Evolutionary conservation across 805 yeast genomes (phyloP).

Genomic region (Wickerhamomyces chaumierensis): DNA sequence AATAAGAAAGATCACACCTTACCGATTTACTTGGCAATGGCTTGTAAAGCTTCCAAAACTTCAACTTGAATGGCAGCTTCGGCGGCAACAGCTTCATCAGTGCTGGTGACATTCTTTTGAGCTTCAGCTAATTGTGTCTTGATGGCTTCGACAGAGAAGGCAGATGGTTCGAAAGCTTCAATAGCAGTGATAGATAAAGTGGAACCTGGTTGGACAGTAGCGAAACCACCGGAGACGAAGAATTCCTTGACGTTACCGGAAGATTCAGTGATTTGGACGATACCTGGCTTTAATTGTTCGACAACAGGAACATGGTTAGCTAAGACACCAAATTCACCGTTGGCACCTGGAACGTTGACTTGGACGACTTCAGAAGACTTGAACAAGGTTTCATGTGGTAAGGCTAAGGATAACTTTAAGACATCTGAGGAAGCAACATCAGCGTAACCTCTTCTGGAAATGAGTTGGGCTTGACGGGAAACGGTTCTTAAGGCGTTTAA

Average conservation of each 20-base stretch:
- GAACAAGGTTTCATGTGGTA: slow-evolving; percentile 72
- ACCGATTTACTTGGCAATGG: slow-evolving; percentile 51
- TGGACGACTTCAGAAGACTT: slow-evolving; percentile 40
- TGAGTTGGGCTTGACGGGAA: slow-evolving; percentile 31
- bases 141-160: slow-evolving; percentile 72
- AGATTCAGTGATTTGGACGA: slow-evolving; percentile 80
- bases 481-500: slow-evolving; percentile 15
- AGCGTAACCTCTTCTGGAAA: slow-evolving; percentile 79
- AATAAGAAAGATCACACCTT: background rate
- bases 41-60: slow-evolving; percentile 88
- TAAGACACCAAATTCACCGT: slow-evolving; percentile 93
- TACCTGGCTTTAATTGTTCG: slow-evolving; percentile 93
- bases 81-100: slow-evolving; percentile 84
- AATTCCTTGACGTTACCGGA: slow-evolving; percentile 62
- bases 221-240: slow-evolving; percentile 94
- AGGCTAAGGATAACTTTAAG: slow-evolving; percentile 78
- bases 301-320: slow-evolving; percentile 97
- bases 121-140: slow-evolving; percentile 83
- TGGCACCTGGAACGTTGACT: slow-evolving; percentile 91
- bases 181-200: slow-evolving; percentile 82
- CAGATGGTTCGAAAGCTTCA: slow-evolving; percentile 88
- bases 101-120: slow-evolving; percentile 74
- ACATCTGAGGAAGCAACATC: slow-evolving; percentile 66
- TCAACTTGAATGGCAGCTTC: slow-evolving; percentile 94
- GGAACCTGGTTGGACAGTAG: slow-evolving; percentile 92